Base-by-base conservation (phyloP, 2,329 filamentous ascomycete species). In the Chrysosphaeria jannelii region DNA sequence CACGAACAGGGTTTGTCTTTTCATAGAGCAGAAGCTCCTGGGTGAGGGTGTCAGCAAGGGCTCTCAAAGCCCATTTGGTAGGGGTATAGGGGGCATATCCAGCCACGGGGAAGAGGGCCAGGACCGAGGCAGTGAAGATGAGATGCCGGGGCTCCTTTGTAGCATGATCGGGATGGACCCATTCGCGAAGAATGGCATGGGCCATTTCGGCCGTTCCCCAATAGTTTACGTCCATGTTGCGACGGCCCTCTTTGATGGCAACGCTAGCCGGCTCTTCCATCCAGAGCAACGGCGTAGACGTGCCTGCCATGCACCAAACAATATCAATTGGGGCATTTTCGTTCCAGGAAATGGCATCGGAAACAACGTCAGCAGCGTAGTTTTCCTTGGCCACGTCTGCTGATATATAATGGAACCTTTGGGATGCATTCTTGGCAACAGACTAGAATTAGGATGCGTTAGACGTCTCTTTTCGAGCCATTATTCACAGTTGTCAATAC, bases 191-290 rank as follows among this genome's bases (percentile, higher is more conserved):
- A 10, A 70, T 62, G 11, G 74, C 65, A 39, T 88, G 76, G 18
- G 76, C 69, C 46, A 89, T 72, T 41, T 89, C 85, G 19, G 69
- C 68, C 14, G 66, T 64, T 23, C 75, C 72, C 56, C 68, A 90
- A 48, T 75, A 93, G 46, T 91, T 81, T 34, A 81, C 59, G 38
- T 90, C 75, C 75, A 90, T 90, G 41, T 89, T 75, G 31, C 54
- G 50, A 20, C 68, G 58, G 32, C 78, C 48, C 8, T 56, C 57
- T 6, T 63, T 47, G 24, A 74, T 48, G 6, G 69, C 54, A 6
- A 25, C 24, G 8, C 27, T 30, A 19, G 11, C 15, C 19, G 62
- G 63, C 29, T 89, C 71, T 29, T 90, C 72, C 32, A 72, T 43
- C 47, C 81, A 89, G 29, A 89, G 66, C 17, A 60, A 55, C 0